A percentile compares a stretch with the other conserved stretches of the same genome.
Evolutionary conservation across 176 grass and related monocot species (phyloP).

Genomic region (Carex kokanica): DNA sequence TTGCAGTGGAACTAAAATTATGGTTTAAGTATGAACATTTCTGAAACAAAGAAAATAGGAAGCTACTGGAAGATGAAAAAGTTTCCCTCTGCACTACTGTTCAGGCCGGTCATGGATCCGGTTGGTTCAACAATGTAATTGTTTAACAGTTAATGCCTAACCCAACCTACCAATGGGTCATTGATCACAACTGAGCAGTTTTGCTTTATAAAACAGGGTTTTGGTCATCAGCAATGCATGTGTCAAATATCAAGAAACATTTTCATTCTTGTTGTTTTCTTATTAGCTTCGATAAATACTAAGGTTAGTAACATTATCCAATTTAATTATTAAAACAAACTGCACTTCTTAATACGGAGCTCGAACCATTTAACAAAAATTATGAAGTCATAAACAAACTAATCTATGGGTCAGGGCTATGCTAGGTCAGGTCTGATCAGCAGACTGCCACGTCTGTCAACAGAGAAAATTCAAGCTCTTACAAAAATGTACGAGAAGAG

Average conservation of each 20-base stretch:
- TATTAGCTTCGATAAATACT: neutral
- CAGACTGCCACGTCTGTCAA: neutral
- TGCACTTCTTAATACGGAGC: neutral
- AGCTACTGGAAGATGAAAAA: neutral
- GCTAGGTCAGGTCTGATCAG: neutral
- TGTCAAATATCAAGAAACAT: neutral
- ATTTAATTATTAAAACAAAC: neutral
- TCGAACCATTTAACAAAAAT: neutral
- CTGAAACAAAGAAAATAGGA: neutral
- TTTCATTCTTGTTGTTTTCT: neutral
- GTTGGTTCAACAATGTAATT: neutral
- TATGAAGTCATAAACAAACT: neutral
- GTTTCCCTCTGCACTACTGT: neutral
- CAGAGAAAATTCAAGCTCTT: neutral
- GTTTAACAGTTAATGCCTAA: neutral
- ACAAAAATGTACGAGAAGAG: conserved; percentile 1
- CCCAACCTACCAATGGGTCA: neutral
- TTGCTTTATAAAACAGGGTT: neutral
- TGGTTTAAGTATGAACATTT: neutral
- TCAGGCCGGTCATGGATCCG: neutral
- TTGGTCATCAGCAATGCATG: neutral
- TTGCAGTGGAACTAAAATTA: neutral
- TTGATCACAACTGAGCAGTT: neutral
- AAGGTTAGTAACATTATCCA: neutral
- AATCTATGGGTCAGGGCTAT: neutral